Evolutionary conservation across 805 yeast genomes (phyloP).

Genomic region (Scheffersomyces coipomensis): DNA sequence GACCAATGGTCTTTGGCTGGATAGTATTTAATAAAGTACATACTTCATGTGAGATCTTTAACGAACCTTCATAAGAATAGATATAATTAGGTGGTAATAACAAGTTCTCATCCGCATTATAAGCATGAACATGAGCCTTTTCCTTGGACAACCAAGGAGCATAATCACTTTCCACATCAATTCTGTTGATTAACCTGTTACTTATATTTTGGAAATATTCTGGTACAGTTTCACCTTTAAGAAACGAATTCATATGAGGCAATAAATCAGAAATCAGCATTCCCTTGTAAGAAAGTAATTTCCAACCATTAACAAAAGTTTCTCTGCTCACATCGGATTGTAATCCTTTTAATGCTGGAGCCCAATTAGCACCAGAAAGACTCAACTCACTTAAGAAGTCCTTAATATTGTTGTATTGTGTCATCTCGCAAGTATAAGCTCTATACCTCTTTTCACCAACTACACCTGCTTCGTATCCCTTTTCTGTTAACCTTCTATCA

Average conservation of each 20-base stretch:
- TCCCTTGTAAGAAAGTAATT: constrained; percentile 59
- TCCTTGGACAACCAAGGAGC: constrained; percentile 79
- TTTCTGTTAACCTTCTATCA: constrained; percentile 73
- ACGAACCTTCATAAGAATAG: constrained; percentile 52
- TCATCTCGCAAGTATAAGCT: constrained; percentile 42
- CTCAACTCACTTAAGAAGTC: constrained; percentile 43
- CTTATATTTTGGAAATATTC: constrained; percentile 19
- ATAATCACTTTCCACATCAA: constrained; percentile 80
- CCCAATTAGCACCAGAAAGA: constrained; percentile 66
- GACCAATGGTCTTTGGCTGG: constrained; percentile 89
- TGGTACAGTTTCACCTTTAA: constrained; percentile 20
- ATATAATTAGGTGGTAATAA: constrained; percentile 67
- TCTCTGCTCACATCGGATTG: constrained; percentile 47
- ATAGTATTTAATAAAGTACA: constrained; percentile 65
- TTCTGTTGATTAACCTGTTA: constrained; percentile 51
- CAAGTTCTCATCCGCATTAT: constrained; percentile 78
- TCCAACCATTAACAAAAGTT: constrained; percentile 57
- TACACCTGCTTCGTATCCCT: constrained; percentile 66
- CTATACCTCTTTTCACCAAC: constrained; percentile 60
- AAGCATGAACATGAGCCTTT: constrained; percentile 66
- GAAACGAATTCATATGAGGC: constrained; percentile 16
- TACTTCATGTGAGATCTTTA: constrained; percentile 71
- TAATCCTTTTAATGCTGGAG: constrained; percentile 40
- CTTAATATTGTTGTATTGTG: constrained; percentile 43
- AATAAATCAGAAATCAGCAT: constrained; percentile 25